A percentile compares a stretch with the other conserved stretches of the same genome.
These are phyloP conservation scores for Allomyces macrogynus DNA, from an alignment of 192 early-diverging fungal species.

Conservation along the genomic window DNA sequence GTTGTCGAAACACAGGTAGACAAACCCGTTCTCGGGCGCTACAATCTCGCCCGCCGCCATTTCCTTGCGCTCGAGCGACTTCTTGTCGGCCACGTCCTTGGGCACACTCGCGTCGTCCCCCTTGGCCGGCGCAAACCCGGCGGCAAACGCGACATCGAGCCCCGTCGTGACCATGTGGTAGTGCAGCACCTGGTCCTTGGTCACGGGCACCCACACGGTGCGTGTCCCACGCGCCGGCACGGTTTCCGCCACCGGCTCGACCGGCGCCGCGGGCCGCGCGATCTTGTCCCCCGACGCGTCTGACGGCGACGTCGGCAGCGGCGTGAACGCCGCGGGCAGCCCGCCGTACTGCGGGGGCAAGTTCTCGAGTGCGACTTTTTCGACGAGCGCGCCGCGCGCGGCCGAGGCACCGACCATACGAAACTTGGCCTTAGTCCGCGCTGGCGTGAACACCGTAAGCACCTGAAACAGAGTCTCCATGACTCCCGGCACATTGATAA, in stretches of 20 bases:
- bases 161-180: neutral
- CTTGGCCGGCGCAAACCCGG: neutral
- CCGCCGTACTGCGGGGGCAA: constrained; percentile 9
- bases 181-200: no score
- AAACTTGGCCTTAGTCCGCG: constrained; percentile 11
- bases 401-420: constrained; percentile 1
- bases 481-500: constrained; percentile 10
- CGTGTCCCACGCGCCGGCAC: no score
- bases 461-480: constrained; percentile 11
- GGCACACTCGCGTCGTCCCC: neutral
- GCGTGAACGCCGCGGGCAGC: neutral
- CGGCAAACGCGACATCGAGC: constrained; percentile 1
- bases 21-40: neutral
- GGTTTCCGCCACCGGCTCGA: no score
- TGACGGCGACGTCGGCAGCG: no score
- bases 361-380: constrained; percentile 3
- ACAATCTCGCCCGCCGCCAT: neutral
- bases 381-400: neutral
- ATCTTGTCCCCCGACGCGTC: no score
- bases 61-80: neutral
- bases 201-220: no score
- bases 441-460: constrained; percentile 6
- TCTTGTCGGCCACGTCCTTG: no score
- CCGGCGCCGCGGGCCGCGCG: no score
- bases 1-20: constrained; percentile 8